Percentiles rank a stretch among this genome's conserved stretches.
Conservation (phyloP, 148 eudicot genomes). For the Rhododendron williamsianum region DNA sequence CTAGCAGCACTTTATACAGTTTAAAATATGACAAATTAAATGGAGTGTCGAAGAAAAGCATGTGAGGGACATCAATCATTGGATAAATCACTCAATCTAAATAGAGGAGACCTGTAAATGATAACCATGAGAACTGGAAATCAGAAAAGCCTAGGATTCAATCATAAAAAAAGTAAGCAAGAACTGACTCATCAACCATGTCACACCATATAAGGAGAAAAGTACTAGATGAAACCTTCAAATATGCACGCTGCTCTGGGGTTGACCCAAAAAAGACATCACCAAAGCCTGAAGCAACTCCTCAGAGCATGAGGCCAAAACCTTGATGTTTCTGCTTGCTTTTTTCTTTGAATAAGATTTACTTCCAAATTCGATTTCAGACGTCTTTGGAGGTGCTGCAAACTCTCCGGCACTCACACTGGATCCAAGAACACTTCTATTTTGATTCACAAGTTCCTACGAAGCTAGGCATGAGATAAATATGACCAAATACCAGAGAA, state of each 20-base stretch:
- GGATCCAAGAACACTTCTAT: constrained; percentile 29
- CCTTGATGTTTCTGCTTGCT: constrained; percentile 49
- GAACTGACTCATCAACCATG: not conserved
- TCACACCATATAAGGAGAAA: not conserved
- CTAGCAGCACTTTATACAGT: not conserved
- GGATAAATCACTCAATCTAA: not conserved
- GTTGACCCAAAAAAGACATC: constrained; percentile 47
- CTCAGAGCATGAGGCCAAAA: constrained; percentile 43
- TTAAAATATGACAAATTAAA: not conserved
- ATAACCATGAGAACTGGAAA: not conserved
- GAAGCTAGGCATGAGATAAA: not conserved
- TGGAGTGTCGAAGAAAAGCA: not conserved
- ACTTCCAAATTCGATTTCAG: constrained; percentile 21
- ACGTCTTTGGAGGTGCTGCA: constrained; percentile 21
- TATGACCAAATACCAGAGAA: not conserved
- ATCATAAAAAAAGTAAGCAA: not conserved
- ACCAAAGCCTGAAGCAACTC: constrained; percentile 59
- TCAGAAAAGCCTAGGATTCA: not conserved
- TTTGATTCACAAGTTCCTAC: constrained; percentile 75
- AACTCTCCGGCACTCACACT: constrained; percentile 27
- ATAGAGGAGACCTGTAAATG: not conserved
- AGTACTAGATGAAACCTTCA: constrained; percentile 46
- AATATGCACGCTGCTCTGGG: constrained; percentile 34
- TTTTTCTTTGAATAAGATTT: constrained; percentile 41
- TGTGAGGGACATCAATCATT: not conserved